Base-by-base conservation (phyloP, 176 grass and related monocot genomes). In the Musa itinerans region DNA sequence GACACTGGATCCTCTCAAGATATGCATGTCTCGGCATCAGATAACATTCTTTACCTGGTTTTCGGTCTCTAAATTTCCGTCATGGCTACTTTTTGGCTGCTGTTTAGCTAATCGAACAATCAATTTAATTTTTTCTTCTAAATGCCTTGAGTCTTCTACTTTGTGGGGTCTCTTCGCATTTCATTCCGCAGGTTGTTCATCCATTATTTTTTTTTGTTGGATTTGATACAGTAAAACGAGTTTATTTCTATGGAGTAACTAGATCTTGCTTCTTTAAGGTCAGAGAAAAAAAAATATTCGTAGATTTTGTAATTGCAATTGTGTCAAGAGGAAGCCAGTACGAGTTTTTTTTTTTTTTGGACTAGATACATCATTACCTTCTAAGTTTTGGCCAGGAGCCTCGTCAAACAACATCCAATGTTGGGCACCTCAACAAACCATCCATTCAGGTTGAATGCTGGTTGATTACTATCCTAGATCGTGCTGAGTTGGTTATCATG, bases 401-500 rank as follows among this genome's bases (percentile, higher is more conserved):
- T 24, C 86, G 95, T 12, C 95, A 99, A 57, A 99, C 90, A 3
- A 99, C 95, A 54, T 99, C 95, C 9, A 99, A 99, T 77, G 95
- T 99, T 81, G 95, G 95, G 15, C 95, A 99, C 74, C 88, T 99
- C 77, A 99, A 99, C 75, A 99, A 99, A 43, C 95, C 95, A 57
- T 99, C 95, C 65, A 94, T 98, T 77, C 95, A 98, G 90, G 95
- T 98, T 81, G 59, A 14, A 9, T 54, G 51, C 27, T 16, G 3
- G 70, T 50, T 85, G 20, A 50, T 50, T 52, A 76, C 11, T 54
- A 15, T 27, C 19, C 11, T 55, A 2, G 25, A 23, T 53, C 20
- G 2, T 56, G 12, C 22, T 49, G 0, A 69, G 17, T 83, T 51
- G 2, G 61, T 81, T 78, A 72, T 70, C 16, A 77, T 43, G 54